Conservation (phyloP, 352 stramenopile genomes). For the Saprolegnia diclina region DNA sequence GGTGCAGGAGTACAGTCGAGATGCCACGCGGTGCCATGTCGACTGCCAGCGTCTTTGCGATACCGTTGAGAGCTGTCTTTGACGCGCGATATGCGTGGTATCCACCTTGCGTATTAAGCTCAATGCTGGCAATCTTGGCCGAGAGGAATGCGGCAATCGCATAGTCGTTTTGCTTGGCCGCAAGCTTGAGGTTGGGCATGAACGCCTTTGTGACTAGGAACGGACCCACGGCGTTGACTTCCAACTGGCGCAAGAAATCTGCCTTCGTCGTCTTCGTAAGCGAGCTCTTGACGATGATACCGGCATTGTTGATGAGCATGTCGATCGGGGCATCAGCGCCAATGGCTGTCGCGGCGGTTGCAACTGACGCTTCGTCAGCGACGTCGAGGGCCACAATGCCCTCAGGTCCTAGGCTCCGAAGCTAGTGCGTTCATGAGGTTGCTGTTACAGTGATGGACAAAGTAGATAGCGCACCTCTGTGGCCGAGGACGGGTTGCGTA, state of each 20-base stretch:
- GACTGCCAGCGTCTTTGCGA: slow-evolving; percentile 47
- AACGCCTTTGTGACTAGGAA: slow-evolving; percentile 58
- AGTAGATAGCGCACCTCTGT: slow-evolving; percentile 29
- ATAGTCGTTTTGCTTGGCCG: slow-evolving; percentile 28
- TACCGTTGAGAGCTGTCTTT: slow-evolving; percentile 77
- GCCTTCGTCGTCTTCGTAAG: slow-evolving; percentile 45
- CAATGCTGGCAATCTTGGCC: slow-evolving; percentile 54
- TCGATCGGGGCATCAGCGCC: slow-evolving; percentile 39
- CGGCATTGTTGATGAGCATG: slow-evolving; percentile 72
- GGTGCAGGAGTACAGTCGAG: slow-evolving; percentile 49
- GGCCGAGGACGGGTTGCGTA: slow-evolving; percentile 37
- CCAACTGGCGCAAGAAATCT: slow-evolving; percentile 53
- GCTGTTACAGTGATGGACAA: background rate
- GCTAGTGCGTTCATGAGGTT: background rate
- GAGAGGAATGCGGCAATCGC: slow-evolving; percentile 51
- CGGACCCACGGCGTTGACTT: slow-evolving; percentile 66
- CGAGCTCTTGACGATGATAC: slow-evolving; percentile 35
- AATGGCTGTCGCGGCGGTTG: slow-evolving; percentile 36
- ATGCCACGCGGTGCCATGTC: slow-evolving; percentile 55
- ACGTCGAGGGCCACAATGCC: slow-evolving; percentile 54
- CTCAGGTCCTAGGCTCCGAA: slow-evolving; percentile 31
- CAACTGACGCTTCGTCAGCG: slow-evolving; percentile 46
- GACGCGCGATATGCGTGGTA: slow-evolving; percentile 73
- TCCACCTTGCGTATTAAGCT: slow-evolving; percentile 50
- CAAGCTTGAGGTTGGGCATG: slow-evolving; percentile 46